These are phyloP conservation scores for Salix purpurea DNA, from an alignment of 345 rosid species.

Conservation along the genomic window DNA sequence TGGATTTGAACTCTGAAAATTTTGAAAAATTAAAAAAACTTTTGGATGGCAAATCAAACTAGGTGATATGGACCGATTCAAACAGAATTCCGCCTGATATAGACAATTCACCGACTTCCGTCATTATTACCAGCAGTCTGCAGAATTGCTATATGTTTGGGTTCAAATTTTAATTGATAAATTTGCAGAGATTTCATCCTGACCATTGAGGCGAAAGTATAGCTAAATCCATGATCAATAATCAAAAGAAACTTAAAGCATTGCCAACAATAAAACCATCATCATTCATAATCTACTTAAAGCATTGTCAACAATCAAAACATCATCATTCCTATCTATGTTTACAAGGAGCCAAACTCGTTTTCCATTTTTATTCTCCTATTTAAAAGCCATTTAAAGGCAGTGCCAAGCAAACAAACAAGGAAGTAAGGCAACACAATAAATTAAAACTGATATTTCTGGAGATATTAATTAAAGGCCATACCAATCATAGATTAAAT, in stretches of 20 bases:
- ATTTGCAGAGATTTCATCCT: not conserved
- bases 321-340: too few species aligned
- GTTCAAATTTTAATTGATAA: not conserved
- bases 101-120: not conserved
- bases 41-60: conserved; percentile 7
- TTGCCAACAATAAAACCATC: too few species aligned
- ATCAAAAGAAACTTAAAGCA: not conserved
- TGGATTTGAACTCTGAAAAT: conserved; percentile 94
- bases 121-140: not conserved
- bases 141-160: not conserved
- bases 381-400: not conserved
- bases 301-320: too few species aligned
- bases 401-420: not conserved
- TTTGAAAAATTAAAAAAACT: conserved; percentile 23
- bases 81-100: too few species aligned
- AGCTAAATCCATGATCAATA: not conserved
- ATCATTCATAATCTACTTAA: too few species aligned
- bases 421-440: not conserved
- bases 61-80: not conserved
- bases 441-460: not conserved
- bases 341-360: not conserved
- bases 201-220: not conserved
- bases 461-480: not conserved
- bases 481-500: not conserved
- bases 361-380: too few species aligned